phyloP scores from a whole-genome alignment of 2,329 filamentous ascomycete species.

The Basipetospora chlamydospora region DNA sequence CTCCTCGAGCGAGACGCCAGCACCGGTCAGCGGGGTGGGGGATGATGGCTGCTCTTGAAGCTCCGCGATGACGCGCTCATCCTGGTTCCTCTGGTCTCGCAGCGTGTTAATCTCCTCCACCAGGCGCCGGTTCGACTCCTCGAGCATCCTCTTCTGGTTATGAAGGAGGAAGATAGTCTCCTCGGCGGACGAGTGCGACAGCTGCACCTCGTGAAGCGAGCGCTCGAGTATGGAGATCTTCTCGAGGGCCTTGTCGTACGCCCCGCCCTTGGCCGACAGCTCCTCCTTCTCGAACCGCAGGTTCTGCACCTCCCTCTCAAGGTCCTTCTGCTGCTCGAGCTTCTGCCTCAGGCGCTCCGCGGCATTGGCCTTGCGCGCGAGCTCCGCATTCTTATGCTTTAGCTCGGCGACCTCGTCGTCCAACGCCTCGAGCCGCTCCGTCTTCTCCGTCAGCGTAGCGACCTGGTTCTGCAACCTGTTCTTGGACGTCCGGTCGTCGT shows the following conservation, averaged over 20 bases:
- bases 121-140: slow-evolving; percentile 28
- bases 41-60: slow-evolving; percentile 42
- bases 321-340: slow-evolving; percentile 36
- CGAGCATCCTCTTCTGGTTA: slow-evolving; percentile 29
- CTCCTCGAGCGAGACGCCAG: slow-evolving; percentile 38
- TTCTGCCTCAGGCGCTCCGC: slow-evolving; percentile 50
- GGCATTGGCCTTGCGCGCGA: slow-evolving; percentile 48
- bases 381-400: slow-evolving; percentile 41
- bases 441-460: slow-evolving; percentile 27
- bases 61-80: slow-evolving; percentile 41
- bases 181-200: slow-evolving; percentile 3
- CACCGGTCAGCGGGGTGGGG: slow-evolving; percentile 12
- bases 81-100: slow-evolving; percentile 29
- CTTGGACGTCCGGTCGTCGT: slow-evolving; percentile 32
- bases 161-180: slow-evolving; percentile 13
- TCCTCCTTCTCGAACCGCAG: slow-evolving; percentile 41
- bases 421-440: slow-evolving; percentile 33
- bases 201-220: slow-evolving; percentile 16
- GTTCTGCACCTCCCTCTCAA: slow-evolving; percentile 40
- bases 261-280: slow-evolving; percentile 30
- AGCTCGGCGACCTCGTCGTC: slow-evolving; percentile 46
- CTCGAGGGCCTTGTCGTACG: slow-evolving; percentile 19
- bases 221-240: slow-evolving; percentile 21
- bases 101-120: slow-evolving; percentile 33
- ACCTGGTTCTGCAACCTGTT: slow-evolving; percentile 33